Evolutionary conservation across 1,284 basidiomycete genomes (phyloP).

Genomic region (Crepidotus sp.): DNA sequence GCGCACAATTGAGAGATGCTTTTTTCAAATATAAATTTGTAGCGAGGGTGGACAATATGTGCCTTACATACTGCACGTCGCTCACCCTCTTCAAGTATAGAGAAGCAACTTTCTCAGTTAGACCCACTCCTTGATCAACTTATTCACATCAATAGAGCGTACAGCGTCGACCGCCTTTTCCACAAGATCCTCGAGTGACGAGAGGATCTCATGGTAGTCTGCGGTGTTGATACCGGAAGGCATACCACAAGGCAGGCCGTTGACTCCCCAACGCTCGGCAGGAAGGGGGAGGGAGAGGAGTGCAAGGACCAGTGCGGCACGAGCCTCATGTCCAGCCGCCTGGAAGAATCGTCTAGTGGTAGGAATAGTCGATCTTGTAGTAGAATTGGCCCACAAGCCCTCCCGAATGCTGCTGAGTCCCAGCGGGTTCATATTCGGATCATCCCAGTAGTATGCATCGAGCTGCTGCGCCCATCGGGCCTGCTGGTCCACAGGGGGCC

Average conservation of each 20-base stretch:
- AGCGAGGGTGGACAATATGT: no score
- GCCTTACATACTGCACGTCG: neutral
- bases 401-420: neutral
- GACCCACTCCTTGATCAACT: neutral
- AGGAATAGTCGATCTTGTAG: neutral
- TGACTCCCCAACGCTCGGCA: neutral
- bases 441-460: neutral
- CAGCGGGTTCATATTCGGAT: neutral
- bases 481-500: neutral
- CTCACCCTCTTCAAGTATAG: neutral
- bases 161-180: constrained; percentile 3
- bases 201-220: constrained; percentile 1
- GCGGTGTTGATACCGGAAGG: neutral
- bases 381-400: neutral
- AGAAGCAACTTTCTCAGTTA: neutral
- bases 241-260: no score
- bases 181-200: constrained; percentile 4
- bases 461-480: neutral
- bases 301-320: neutral
- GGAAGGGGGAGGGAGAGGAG: constrained; percentile 2
- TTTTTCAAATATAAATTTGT: no score
- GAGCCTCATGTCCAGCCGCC: neutral
- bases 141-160: constrained; percentile 1
- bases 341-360: neutral
- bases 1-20: no score